These are phyloP conservation scores for Protea cynaroides DNA, from an alignment of 164 flowering plant species.

Conservation along the genomic window DNA sequence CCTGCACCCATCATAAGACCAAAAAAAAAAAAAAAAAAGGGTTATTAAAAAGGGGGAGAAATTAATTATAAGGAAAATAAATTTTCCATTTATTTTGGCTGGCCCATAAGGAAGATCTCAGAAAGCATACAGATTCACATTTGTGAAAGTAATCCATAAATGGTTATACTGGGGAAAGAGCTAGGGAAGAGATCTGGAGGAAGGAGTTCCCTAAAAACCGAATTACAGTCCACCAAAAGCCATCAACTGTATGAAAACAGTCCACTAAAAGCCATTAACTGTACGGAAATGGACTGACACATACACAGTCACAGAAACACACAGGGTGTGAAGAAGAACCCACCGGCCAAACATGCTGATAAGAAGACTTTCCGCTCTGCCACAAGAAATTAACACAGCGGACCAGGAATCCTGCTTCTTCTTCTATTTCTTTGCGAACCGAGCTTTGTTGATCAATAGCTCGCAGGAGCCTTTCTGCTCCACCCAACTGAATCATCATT, in stretches of 20 bases:
- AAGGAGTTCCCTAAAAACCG: too few species aligned
- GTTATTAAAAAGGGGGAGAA: neutral
- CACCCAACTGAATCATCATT: slow-evolving; percentile 15
- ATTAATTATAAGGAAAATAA: neutral
- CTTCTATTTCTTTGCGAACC: slow-evolving; percentile 10
- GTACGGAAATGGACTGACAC: too few species aligned
- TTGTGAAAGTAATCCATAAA: too few species aligned
- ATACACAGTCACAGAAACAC: too few species aligned
- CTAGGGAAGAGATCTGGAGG: too few species aligned
- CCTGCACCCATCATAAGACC: slow-evolving; percentile 18
- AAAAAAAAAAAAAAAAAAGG: neutral
- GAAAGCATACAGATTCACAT: too few species aligned
- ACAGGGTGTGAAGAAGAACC: too few species aligned
- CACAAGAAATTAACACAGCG: slow-evolving; percentile 24
- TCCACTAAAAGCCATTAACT: too few species aligned
- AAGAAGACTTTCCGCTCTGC: slow-evolving; percentile 33
- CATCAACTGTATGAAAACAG: too few species aligned
- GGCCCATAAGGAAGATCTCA: too few species aligned
- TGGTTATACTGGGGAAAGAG: too few species aligned
- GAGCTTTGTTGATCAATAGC: slow-evolving; percentile 4
- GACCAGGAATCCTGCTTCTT: slow-evolving; percentile 11
- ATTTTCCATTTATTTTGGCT: neutral
- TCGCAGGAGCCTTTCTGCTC: slow-evolving; percentile 37
- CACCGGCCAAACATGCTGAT: slow-evolving; percentile 58
- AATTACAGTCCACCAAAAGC: too few species aligned